Evolutionary conservation across 305 asterid species (phyloP), one percentile per base, ranked within the genome.

Genomic region (Solanum hybrid): DNA sequence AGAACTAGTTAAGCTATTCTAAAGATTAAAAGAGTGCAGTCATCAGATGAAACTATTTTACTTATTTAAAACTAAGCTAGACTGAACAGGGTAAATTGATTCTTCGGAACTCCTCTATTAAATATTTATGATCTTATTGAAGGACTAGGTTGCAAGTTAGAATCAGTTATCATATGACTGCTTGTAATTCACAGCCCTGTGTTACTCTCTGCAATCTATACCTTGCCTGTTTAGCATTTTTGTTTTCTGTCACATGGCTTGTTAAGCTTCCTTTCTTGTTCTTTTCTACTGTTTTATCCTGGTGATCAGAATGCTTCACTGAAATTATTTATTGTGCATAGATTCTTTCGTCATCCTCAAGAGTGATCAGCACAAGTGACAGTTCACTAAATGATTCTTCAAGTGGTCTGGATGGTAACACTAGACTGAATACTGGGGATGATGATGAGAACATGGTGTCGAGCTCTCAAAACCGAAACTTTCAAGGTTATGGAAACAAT

Each of bases 401-500:
- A 91, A 91, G 88, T 90, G 95, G 93, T 89, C 91, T 81, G 84
- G 94, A 93, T 94, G 97, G 98, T 81, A 97, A 94, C 69, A 89
- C 92, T 85, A 90, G 93, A 87, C 86, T 90, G 90, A 89, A 91
- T 93, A 90, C 87, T 75, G 99, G 94, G 85, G 96, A 96, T 60
- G 99, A 97, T 89, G 98, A 94, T 91, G 98, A 96, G 91, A 95
- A 93, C 95, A 98, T 98, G 99, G 99, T 98, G 86, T 96, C 99
- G 89, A 91, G 93, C 93, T 93, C 98, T 85, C 90, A 94, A 89
- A 87, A 86, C 89, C 88, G 92, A 66, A 88, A 94, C 85, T 71
- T 69, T 87, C 93, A 90, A 29, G 93, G 88, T 91, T 89, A 90
- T 71, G 87, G 91, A 20, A 90, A 90, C 90, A 95, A 92, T 92